Evolutionary conservation across 768 basidiomycete species (phyloP), one percentile per base, ranked within the genome.

Genomic region (Rhodotorula sphaerocarpa): DNA sequence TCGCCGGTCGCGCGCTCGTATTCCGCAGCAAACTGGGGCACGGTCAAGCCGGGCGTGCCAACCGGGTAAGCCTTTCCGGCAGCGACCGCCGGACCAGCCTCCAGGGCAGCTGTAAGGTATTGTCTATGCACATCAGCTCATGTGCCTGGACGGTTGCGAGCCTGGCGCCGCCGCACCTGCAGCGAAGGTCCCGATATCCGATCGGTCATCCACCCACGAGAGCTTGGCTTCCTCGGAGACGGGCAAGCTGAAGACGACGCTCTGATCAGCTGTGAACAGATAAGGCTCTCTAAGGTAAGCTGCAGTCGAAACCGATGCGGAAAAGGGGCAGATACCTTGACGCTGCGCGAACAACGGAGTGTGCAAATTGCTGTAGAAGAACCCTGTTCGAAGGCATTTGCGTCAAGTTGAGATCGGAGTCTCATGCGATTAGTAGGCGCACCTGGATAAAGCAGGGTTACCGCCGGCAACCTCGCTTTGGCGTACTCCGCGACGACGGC

Each of bases 341-440:
- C n/a, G n/a, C n/a, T n/a, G n/a, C n/a, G n/a, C n/a, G n/a, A n/a
- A n/a, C n/a, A n/a, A n/a, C n/a, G n/a, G n/a, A n/a, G n/a, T n/a
- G n/a, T n/a, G n/a, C 7, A 60, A 36, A 21, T 60, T 60, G 10
- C 21, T 21, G 44, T 45, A 60, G 51, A 60, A 60, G 16, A n/a
- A 25, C 15, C 25, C 55, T 57, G 36, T 18, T 14, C 27, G 41
- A 28, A 4, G 21, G 15, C 6, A 25, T n/a, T 12, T 7, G 44
- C n/a, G 44, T 2, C 11, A 11, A 10, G n/a, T 4, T 3, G 15
- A 16, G 45, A 46, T n/a, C 5, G 45, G 45, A 43, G n/a, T n/a
- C n/a, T n/a, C n/a, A n/a, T n/a, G n/a, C n/a, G n/a, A n/a, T n/a
- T n/a, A n/a, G n/a, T n/a, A n/a, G n/a, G 14, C 45, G 45, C 7